Base-by-base conservation (phyloP, 768 basidiomycete genomes). In the Hericium rajendrae region DNA sequence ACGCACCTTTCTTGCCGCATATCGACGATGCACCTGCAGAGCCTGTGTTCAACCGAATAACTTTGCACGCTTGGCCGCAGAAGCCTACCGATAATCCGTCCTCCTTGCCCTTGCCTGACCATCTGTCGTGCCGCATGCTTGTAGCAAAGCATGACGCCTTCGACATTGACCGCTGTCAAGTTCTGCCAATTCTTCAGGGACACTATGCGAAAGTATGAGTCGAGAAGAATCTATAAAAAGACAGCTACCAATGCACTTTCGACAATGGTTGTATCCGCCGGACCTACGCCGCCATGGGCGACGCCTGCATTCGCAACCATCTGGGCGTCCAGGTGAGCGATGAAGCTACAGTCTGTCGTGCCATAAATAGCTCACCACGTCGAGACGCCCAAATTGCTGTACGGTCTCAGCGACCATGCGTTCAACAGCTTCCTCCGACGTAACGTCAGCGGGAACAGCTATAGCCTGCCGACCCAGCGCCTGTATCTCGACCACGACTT, bases 91-190 rank as follows among this genome's bases (percentile, higher is more conserved):
- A 62, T 56, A 37, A 60, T 60, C 18, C 57, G 59, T 38, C 61
- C 57, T 9, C 61, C 61, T 38, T 51, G 46, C 3, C 57, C 43
- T 55, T 65, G 60, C 18, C 50, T 49, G 4, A 65, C 51, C 65
- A 65, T 63, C 54, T 65, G 60, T 48, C 58, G 59, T 15, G 57
- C 62, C 0, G 65, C 65, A 22, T 58, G 48, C 56, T 66, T 61
- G 58, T 66, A 66, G 55, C 65, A 65, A 15, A 63, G 60, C 60
- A 66, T 63, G 13, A 58, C 50, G n/a, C 61, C 28, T 2, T 57
- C 57, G 38, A 53, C 55, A 38, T 58, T 62, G 9, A 58, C 48
- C 2, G 54, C 48, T 46, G 48, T 54, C 51, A 55, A n/a, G 20
- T 49, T 53, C 32, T 62, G 54, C 32, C 53, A 62, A 15, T 28